These are phyloP conservation scores for Daldinia caldariorum DNA, from an alignment of 495 filamentous ascomycete species.

Conservation along the genomic window DNA sequence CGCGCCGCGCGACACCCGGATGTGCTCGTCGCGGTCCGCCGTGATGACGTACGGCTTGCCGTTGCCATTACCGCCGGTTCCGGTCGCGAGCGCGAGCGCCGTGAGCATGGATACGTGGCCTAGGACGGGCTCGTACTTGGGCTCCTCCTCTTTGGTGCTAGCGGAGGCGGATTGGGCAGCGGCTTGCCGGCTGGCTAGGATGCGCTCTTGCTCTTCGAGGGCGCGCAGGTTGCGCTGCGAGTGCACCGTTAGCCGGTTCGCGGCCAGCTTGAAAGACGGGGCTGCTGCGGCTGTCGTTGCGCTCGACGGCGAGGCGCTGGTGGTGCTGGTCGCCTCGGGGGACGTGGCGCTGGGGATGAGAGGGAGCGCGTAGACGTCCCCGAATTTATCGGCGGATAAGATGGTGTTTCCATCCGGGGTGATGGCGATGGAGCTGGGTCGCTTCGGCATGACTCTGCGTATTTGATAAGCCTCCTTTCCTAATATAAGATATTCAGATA, in stretches of 20 bases:
- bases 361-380: constrained; percentile 92
- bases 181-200: constrained; percentile 55
- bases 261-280: constrained; percentile 59
- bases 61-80: constrained; percentile 30
- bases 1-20: constrained; percentile 84
- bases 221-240: constrained; percentile 79
- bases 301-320: constrained; percentile 20
- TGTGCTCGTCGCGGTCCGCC: constrained; percentile 95
- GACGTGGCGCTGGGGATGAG: constrained; percentile 61
- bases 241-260: constrained; percentile 82
- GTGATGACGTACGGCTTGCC: constrained; percentile 79
- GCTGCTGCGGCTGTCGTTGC: neutral
- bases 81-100: constrained; percentile 66
- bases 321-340: constrained; percentile 6
- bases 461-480: constrained; percentile 11
- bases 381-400: constrained; percentile 90
- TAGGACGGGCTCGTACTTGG: constrained; percentile 78
- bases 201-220: constrained; percentile 74
- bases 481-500: neutral
- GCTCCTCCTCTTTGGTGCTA: constrained; percentile 57
- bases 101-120: constrained; percentile 96
- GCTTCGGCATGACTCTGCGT: constrained; percentile 84
- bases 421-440: constrained; percentile 77
- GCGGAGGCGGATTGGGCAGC: constrained; percentile 39
- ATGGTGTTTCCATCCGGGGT: constrained; percentile 74